A percentile compares a stretch with the other conserved stretches of the same genome.
These are phyloP conservation scores for Phragmites australis DNA, from an alignment of 176 grass and related monocot species.

Conservation along the genomic window DNA sequence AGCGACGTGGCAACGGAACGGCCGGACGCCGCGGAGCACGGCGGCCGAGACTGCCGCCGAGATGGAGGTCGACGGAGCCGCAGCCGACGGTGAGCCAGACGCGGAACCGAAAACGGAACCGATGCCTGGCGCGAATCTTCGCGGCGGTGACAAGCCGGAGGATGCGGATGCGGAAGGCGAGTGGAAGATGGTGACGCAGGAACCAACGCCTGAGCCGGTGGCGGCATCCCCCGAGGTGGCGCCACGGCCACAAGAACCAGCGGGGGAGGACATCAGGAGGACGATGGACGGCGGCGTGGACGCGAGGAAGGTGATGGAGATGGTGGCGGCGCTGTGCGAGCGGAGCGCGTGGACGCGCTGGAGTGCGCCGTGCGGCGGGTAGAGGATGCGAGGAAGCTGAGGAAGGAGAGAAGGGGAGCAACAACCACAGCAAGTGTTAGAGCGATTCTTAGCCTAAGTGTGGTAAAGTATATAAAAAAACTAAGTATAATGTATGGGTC, in stretches of 20 bases:
- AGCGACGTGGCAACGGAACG: not conserved
- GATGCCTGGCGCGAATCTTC: no score
- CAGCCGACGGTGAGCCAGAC: not conserved
- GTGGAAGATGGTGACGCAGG: constrained; percentile 32
- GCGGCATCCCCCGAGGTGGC: not conserved
- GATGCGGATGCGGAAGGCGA: not conserved
- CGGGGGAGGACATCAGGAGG: not conserved
- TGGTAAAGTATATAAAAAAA: no score
- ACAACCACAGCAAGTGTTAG: constrained; percentile 12
- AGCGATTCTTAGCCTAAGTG: no score
- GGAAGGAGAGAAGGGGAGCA: constrained; percentile 3
- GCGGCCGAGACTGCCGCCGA: not conserved
- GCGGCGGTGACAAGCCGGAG: not conserved
- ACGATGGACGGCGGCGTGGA: not conserved
- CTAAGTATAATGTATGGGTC: no score
- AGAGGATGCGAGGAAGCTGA: constrained; percentile 43
- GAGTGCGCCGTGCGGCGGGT: constrained; percentile 56
- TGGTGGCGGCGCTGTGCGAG: constrained; percentile 58
- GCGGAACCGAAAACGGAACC: not conserved
- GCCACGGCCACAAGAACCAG: not conserved
- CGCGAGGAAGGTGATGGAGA: constrained; percentile 51
- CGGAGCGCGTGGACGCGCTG: constrained; percentile 53
- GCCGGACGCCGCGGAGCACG: not conserved
- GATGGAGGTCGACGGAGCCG: constrained; percentile 11
- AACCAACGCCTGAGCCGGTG: not conserved